phyloP scores from a whole-genome alignment of 495 filamentous ascomycete genomes.

The Aspergillus ellipticus region DNA sequence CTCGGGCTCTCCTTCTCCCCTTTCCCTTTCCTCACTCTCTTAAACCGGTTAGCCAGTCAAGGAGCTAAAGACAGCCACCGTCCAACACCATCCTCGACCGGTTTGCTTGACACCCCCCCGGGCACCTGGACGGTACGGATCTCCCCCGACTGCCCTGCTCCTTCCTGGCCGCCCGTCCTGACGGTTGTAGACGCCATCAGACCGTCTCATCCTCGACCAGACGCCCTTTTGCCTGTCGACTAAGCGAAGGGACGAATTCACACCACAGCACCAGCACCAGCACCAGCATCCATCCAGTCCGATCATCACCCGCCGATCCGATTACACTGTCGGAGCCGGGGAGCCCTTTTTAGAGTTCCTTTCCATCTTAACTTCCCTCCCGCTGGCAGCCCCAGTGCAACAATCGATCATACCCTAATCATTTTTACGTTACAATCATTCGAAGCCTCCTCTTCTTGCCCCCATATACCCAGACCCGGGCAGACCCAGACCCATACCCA shows the following conservation, averaged over 20 bases:
- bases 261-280: too few relatives aligned
- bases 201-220: background rate
- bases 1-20: background rate
- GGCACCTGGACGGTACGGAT: background rate
- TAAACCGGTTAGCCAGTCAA: conserved; percentile 5
- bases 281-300: background rate
- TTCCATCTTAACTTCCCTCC: background rate
- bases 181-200: background rate
- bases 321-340: background rate
- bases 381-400: conserved; percentile 3
- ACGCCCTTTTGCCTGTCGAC: background rate
- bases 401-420: conserved; percentile 1
- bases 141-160: background rate
- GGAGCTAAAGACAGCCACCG: conserved; percentile 3
- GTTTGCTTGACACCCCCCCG: background rate
- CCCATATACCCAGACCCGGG: too few relatives aligned
- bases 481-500: too few relatives aligned
- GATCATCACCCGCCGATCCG: conserved; percentile 2
- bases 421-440: background rate
- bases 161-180: background rate
- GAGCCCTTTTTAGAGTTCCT: background rate
- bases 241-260: background rate
- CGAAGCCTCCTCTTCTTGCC: background rate
- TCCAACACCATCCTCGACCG: background rate
- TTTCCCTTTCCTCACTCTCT: conserved; percentile 8